These are phyloP conservation scores for Epichloe amarillans DNA, from an alignment of 2,329 filamentous ascomycete genomes.

Conservation along the genomic window DNA sequence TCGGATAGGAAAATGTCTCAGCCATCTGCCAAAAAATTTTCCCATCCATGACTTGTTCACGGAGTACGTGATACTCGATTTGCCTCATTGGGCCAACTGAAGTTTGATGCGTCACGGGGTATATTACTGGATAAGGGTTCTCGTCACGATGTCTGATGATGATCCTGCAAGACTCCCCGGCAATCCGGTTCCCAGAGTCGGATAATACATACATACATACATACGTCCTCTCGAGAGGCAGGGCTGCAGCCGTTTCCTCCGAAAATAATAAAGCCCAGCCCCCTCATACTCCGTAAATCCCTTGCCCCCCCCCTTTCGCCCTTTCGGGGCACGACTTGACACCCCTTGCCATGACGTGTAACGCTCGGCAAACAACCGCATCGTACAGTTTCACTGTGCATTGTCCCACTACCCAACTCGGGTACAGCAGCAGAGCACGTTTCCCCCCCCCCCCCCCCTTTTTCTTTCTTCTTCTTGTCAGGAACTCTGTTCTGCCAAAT, in stretches of 20 bases:
- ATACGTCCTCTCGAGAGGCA: not conserved
- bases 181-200: not conserved
- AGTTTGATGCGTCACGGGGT: not conserved
- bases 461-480: not conserved
- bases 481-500: not conserved
- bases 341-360: not conserved
- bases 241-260: not conserved
- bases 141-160: not conserved
- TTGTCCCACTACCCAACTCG: not conserved
- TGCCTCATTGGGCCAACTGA: not conserved
- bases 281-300: too few relatives aligned
- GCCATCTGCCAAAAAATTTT: not conserved
- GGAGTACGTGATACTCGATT: not conserved
- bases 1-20: constrained; percentile 1
- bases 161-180: not conserved
- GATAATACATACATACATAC: too few relatives aligned
- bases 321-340: not conserved
- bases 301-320: not conserved
- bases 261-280: not conserved
- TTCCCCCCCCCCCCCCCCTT: fast-evolving
- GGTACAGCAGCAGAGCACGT: not conserved
- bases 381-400: not conserved
- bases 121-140: not conserved
- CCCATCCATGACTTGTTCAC: not conserved
- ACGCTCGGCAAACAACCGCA: constrained; percentile 1